Base-by-base conservation (phyloP, 2,329 filamentous ascomycete genomes). In the Botryotinia globosa region DNA sequence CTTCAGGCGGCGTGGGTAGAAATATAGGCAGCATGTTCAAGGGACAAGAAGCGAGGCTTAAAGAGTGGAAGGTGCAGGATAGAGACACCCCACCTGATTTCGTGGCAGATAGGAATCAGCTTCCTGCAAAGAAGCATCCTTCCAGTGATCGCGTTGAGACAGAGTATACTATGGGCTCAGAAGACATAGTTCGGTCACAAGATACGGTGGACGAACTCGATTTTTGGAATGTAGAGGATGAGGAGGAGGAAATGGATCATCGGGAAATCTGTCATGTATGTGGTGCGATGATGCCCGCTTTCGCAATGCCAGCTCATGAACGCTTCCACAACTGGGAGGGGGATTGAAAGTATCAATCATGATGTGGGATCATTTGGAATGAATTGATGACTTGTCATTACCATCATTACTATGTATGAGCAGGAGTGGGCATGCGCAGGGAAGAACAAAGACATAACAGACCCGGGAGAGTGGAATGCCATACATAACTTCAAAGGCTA, bases 1-100 rank as follows among this genome's bases (percentile, higher is more conserved):
- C 85, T 73, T 56, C 51, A 16, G 51, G 14, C 14, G 82, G 83
- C 16, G 87, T 86, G 44, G 84, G 92, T 1, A 86, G 92, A 75
- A 90, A 97, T 78, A 97, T 98, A 76, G 87, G 87, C 1, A 87
- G 85, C 78, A 97, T 98, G 94, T 97, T 98, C 80, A 89, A 85
- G 78, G 86, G 85, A 71, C 94, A 97, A 80, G 90, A 93, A 67
- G 86, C 89, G 62, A 87, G 89, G 44, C 82, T 94, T 71, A 89
- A 86, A 74, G 89, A 92, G 67, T 94, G 91, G 84, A 89, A 83
- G 68, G 85, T 90, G 1, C 85, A 87, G 64, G 86, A 87, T 74
- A 77, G 75, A 73, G 80, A 82, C 72, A 75, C 80, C 1, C 77
- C 80, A n/a, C 79, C 80, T 59, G 78, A 80, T 29, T 42, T 67